Conservation (phyloP, 208 protist genomes). For the Trypanosoma platydactyli region DNA sequence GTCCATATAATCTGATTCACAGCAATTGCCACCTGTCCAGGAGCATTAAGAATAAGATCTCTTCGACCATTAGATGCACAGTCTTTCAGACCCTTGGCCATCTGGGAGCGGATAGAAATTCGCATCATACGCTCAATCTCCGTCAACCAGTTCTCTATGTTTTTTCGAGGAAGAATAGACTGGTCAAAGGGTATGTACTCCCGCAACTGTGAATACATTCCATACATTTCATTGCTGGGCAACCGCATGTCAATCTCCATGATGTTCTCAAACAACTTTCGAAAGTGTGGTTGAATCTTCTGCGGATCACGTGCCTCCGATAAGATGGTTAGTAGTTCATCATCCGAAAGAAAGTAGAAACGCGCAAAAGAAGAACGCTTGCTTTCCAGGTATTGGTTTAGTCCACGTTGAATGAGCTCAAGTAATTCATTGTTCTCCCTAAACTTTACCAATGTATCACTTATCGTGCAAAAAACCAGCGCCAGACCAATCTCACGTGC, state of each 20-base stretch:
- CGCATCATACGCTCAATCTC: slow-evolving; percentile 96
- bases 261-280: slow-evolving; percentile 97
- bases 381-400: slow-evolving; percentile 97
- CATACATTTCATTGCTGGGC: slow-evolving; percentile 92
- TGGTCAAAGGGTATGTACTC: slow-evolving; percentile 95
- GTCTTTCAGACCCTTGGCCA: slow-evolving; percentile 83
- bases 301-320: slow-evolving; percentile 95
- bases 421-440: slow-evolving; percentile 93
- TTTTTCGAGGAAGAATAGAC: slow-evolving; percentile 92
- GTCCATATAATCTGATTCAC: slow-evolving; percentile 96
- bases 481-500: slow-evolving; percentile 82
- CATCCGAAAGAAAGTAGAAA: slow-evolving; percentile 94
- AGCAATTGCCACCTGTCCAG: slow-evolving; percentile 92
- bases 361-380: slow-evolving; percentile 94
- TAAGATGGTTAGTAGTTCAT: slow-evolving; percentile 93
- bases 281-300: slow-evolving; percentile 95
- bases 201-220: slow-evolving; percentile 95
- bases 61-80: slow-evolving; percentile 66
- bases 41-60: slow-evolving; percentile 80
- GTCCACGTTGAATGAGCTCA: slow-evolving; percentile 95
- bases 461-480: slow-evolving; percentile 83
- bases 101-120: slow-evolving; percentile 84
- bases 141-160: slow-evolving; percentile 97
- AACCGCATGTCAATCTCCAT: slow-evolving; percentile 88
- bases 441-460: slow-evolving; percentile 85